Percentiles rank a stretch among this genome's conserved stretches.
Conservation (phyloP, 352 stramenopile species). For the Thalassiosira tumida region DNA sequence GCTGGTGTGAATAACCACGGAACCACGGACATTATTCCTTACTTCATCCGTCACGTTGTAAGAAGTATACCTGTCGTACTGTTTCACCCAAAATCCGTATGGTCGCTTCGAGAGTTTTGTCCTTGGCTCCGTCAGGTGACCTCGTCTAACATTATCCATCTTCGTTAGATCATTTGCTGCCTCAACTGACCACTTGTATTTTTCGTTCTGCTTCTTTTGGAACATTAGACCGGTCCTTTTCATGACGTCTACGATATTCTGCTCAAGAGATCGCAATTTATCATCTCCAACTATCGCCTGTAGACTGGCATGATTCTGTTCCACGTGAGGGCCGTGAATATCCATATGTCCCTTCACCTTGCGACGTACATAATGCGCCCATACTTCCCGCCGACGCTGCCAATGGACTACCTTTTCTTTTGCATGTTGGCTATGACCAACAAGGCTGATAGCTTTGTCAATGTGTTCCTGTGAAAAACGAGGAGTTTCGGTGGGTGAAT, state of each 20-base stretch:
- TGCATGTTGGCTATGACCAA: too few species aligned
- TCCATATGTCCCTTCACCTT: slow-evolving; percentile 13
- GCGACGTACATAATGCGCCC: slow-evolving; percentile 10
- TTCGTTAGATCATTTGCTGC: background rate
- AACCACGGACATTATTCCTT: too few species aligned
- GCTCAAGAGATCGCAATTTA: background rate
- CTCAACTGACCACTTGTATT: background rate
- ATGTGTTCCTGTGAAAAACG: too few species aligned
- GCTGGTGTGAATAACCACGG: too few species aligned
- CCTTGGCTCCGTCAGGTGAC: slow-evolving; percentile 7
- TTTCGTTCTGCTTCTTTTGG: background rate
- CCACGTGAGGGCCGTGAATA: background rate
- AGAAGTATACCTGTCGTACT: too few species aligned
- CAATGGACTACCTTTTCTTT: too few species aligned
- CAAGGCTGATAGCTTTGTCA: too few species aligned
- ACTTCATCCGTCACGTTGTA: too few species aligned
- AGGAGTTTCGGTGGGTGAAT: too few species aligned
- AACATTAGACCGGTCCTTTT: background rate
- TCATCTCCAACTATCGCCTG: slow-evolving; percentile 19
- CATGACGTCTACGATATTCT: slow-evolving; percentile 40
- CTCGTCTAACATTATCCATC: background rate
- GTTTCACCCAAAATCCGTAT: background rate
- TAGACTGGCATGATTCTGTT: slow-evolving; percentile 42
- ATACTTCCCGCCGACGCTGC: too few species aligned
- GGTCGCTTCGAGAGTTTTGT: background rate